Percentiles rank a stretch among this genome's conserved stretches.
Evolutionary conservation across 2,329 filamentous ascomycete genomes (phyloP).

Genomic region (Rhinocladiella similis): DNA sequence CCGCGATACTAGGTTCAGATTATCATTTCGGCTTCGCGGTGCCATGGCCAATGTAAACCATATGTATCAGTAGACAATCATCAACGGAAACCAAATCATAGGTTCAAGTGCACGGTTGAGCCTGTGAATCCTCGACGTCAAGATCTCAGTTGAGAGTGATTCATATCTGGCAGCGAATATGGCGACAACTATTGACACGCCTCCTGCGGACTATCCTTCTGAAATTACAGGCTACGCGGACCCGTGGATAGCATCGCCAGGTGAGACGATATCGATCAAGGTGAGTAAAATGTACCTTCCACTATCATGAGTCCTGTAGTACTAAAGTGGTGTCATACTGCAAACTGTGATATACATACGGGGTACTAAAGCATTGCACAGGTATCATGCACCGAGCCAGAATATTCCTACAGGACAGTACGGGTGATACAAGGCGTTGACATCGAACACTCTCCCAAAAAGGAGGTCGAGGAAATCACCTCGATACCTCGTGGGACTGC

Average conservation of each 20-base stretch:
- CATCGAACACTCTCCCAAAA: conserved; percentile 10
- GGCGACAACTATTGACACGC: not conserved
- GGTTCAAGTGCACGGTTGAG: no score
- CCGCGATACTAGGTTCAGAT: no score
- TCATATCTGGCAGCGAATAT: not conserved
- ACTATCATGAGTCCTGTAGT: not conserved
- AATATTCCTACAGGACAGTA: conserved; percentile 13
- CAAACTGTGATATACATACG: no score
- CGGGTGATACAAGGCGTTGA: conserved; percentile 20
- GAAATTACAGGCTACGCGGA: conserved; percentile 2
- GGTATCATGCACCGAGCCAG: conserved; percentile 19
- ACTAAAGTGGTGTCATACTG: not conserved
- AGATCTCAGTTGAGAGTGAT: no score
- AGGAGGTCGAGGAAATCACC: conserved; percentile 6
- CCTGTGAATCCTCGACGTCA: no score
- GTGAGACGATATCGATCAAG: conserved; percentile 1
- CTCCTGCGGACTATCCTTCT: not conserved
- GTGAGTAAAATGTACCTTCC: not conserved
- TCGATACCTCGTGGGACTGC: conserved; percentile 4
- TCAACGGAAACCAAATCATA: no score
- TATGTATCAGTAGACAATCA: no score
- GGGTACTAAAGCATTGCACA: not conserved
- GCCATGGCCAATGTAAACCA: no score
- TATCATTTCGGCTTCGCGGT: no score
- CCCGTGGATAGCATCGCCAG: conserved; percentile 6